phyloP scores from a whole-genome alignment of 129 eudicot species.

The Deinandra increscens region DNA sequence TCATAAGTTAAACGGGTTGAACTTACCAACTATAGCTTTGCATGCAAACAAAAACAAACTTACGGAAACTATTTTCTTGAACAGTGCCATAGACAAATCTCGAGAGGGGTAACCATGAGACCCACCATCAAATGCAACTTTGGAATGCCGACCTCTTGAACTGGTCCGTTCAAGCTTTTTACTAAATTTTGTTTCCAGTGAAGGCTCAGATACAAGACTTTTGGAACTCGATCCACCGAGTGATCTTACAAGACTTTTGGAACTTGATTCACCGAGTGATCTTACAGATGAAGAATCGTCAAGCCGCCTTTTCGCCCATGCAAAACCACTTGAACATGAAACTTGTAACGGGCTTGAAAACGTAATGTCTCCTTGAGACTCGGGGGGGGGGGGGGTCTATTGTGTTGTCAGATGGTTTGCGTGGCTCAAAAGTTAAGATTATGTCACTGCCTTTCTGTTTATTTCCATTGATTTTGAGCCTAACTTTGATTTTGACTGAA shows the following conservation, averaged over 20 bases:
- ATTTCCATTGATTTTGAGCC: constrained; percentile 44
- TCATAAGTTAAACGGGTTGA: not conserved
- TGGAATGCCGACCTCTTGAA: constrained; percentile 48
- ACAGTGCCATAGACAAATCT: constrained; percentile 58
- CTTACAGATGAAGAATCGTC: constrained; percentile 48
- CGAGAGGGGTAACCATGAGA: constrained; percentile 77
- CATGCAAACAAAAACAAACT: constrained; percentile 18
- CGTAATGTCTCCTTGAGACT: constrained; percentile 70
- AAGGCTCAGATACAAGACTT: constrained; percentile 62
- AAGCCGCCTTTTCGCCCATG: constrained; percentile 83
- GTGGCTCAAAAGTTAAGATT: constrained; percentile 46
- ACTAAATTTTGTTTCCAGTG: constrained; percentile 38
- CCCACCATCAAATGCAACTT: constrained; percentile 57
- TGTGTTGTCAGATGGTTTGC: constrained; percentile 36
- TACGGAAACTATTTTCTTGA: constrained; percentile 61
- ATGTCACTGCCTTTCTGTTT: constrained; percentile 42
- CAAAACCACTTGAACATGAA: constrained; percentile 93
- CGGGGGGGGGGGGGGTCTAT: constrained; percentile 48
- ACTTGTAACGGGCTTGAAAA: constrained; percentile 84
- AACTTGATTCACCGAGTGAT: constrained; percentile 65
- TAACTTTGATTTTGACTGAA: constrained; percentile 43
- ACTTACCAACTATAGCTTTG: not conserved
- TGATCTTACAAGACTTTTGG: constrained; percentile 45
- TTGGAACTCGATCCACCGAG: constrained; percentile 79
- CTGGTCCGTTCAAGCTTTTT: constrained; percentile 46